These are phyloP conservation scores for Aspergillus oerlinghausenensis DNA, from an alignment of 2,329 filamentous ascomycete genomes.

Conservation along the genomic window DNA sequence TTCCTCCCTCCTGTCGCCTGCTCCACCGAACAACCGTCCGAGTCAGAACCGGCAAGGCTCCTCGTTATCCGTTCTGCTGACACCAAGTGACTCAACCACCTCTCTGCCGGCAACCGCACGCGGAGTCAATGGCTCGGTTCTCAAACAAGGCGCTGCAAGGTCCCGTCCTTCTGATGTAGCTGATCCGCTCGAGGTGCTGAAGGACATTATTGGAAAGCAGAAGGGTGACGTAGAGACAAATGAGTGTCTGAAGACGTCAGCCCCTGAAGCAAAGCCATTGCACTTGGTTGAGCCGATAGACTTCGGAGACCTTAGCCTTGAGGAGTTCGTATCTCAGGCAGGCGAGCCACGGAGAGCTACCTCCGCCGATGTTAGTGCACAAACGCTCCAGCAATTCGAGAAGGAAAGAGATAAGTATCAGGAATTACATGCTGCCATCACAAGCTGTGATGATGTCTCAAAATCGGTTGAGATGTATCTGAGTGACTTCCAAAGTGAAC, in stretches of 20 bases:
- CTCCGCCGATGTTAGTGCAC: constrained; percentile 42
- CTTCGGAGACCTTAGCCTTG: constrained; percentile 72
- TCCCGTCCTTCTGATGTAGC: constrained; percentile 52
- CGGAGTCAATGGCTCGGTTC: constrained; percentile 61
- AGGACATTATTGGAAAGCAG: constrained; percentile 50
- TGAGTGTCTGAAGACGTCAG: constrained; percentile 3
- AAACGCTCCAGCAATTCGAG: constrained; percentile 72
- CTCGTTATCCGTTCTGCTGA: constrained; percentile 68
- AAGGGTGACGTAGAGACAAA: constrained; percentile 12
- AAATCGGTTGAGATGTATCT: constrained; percentile 90
- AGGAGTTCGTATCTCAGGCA: constrained; percentile 57
- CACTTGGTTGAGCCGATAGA: constrained; percentile 64
- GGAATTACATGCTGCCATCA: constrained; percentile 82
- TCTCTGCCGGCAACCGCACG: constrained; percentile 66
- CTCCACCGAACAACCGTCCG: constrained; percentile 63
- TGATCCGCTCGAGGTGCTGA: constrained; percentile 69
- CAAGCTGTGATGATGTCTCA: constrained; percentile 85
- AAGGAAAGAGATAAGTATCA: constrained; percentile 80
- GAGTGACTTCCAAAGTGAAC: constrained; percentile 86
- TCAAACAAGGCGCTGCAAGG: constrained; percentile 55
- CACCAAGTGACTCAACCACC: constrained; percentile 67
- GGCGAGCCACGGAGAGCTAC: constrained; percentile 25
- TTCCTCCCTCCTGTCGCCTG: constrained; percentile 64
- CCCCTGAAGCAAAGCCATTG: constrained; percentile 28
- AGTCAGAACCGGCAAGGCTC: constrained; percentile 68